Conservation (phyloP, 2,329 filamentous ascomycete species). For the Colletotrichum lupini region DNA sequence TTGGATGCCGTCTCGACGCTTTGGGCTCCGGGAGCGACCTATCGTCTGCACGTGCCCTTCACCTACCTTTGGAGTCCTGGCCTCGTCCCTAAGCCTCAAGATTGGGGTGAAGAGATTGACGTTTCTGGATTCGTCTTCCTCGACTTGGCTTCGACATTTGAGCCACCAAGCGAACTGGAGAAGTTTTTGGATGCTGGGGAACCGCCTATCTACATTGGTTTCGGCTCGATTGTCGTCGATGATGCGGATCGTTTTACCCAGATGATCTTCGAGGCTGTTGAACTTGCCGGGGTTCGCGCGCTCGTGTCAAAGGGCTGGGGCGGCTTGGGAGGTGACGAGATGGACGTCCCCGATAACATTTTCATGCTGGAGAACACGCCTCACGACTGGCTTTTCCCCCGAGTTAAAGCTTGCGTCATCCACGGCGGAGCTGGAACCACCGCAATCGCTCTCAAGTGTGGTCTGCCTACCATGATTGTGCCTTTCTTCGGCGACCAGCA, state of each 20-base stretch:
- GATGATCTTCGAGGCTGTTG: constrained; percentile 77
- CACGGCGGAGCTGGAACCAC: constrained; percentile 85
- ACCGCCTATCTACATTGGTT: constrained; percentile 78
- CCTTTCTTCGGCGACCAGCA: constrained; percentile 85
- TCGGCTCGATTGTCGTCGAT: constrained; percentile 81
- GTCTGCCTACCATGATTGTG: constrained; percentile 78
- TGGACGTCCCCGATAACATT: constrained; percentile 68
- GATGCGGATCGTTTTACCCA: constrained; percentile 75
- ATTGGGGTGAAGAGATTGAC: constrained; percentile 78
- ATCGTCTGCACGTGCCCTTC: constrained; percentile 78
- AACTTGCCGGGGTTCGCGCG: constrained; percentile 73
- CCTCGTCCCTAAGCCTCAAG: constrained; percentile 73
- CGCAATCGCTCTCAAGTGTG: constrained; percentile 78
- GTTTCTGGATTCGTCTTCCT: constrained; percentile 84
- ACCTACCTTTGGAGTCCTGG: constrained; percentile 79
- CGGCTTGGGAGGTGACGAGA: constrained; percentile 67
- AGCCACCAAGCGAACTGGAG: constrained; percentile 65
- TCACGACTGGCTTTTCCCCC: constrained; percentile 82
- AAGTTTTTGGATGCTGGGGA: constrained; percentile 68
- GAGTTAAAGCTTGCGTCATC: constrained; percentile 74
- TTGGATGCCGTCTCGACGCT: constrained; percentile 80
- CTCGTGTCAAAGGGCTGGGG: constrained; percentile 83
- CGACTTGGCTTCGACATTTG: constrained; percentile 71
- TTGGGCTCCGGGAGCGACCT: constrained; percentile 80
- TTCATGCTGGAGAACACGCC: constrained; percentile 80